Evolutionary conservation across 2,329 filamentous ascomycete genomes (phyloP).

Genomic region (Colletotrichum incanum): DNA sequence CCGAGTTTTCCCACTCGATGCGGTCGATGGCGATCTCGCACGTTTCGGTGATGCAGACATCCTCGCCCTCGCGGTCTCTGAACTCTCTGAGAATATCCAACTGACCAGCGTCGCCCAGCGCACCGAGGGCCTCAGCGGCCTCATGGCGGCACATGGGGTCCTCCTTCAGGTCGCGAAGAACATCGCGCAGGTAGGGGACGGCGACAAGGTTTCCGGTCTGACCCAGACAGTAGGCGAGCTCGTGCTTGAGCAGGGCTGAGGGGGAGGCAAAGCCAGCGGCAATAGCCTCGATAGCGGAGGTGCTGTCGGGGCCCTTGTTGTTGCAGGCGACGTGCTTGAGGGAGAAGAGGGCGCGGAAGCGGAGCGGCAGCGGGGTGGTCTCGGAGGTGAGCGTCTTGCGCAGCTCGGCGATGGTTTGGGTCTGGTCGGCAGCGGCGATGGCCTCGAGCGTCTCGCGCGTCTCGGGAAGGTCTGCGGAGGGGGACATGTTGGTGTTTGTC

Average conservation of each 20-base stretch:
- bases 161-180: constrained; percentile 84
- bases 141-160: constrained; percentile 97
- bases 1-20: constrained; percentile 92
- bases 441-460: constrained; percentile 39
- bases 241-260: constrained; percentile 94
- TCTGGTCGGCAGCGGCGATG: constrained; percentile 39
- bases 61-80: constrained; percentile 82
- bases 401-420: constrained; percentile 68
- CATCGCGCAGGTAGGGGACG: constrained; percentile 79
- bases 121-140: constrained; percentile 94
- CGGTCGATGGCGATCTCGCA: constrained; percentile 97
- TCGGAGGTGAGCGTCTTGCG: constrained; percentile 87
- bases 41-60: constrained; percentile 89
- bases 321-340: constrained; percentile 92
- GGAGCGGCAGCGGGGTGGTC: constrained; percentile 84
- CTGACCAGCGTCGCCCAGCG: constrained; percentile 82
- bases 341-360: constrained; percentile 97
- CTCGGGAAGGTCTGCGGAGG: constrained; percentile 44
- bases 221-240: constrained; percentile 96
- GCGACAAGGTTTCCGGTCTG: constrained; percentile 87
- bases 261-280: constrained; percentile 88
- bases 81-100: constrained; percentile 81
- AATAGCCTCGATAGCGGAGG: constrained; percentile 81
- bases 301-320: constrained; percentile 72
- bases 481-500: constrained; percentile 45